These are phyloP conservation scores for Boletellus sp. DNA, from an alignment of 768 basidiomycete genomes.

Conservation along the genomic window DNA sequence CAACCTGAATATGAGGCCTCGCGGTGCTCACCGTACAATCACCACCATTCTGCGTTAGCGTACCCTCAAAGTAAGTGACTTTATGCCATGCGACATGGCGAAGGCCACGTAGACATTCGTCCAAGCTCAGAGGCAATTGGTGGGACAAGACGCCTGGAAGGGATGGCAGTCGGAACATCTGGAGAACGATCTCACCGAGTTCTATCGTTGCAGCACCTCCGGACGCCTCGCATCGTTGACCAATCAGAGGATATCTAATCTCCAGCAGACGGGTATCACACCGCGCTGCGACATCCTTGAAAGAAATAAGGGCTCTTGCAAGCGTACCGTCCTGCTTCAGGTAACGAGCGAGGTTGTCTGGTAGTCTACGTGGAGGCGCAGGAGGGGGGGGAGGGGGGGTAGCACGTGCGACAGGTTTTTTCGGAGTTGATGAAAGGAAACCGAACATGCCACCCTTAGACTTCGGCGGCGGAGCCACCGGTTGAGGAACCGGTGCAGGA, in stretches of 20 bases:
- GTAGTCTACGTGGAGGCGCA: conserved; percentile 42
- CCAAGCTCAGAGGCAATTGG: conserved; percentile 85
- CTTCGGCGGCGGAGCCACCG: conserved; percentile 47
- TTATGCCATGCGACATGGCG: conserved; percentile 93
- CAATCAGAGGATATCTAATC: conserved; percentile 76
- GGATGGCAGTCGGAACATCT: conserved; percentile 87
- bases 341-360: conserved; percentile 78
- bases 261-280: conserved; percentile 87
- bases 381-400: conserved; percentile 26
- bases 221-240: conserved; percentile 55
- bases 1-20: not conserved
- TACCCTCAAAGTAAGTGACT: conserved; percentile 89
- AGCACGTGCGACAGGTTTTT: conserved; percentile 57
- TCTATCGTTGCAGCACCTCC: conserved; percentile 62
- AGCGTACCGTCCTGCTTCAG: conserved; percentile 84
- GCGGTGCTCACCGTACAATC: conserved; percentile 73
- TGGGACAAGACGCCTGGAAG: conserved; percentile 76
- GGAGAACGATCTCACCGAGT: conserved; percentile 84
- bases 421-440: conserved; percentile 70
- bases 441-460: conserved; percentile 65
- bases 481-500: conserved; percentile 40
- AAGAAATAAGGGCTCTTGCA: conserved; percentile 82
- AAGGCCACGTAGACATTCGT: conserved; percentile 87
- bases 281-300: conserved; percentile 78
- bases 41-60: conserved; percentile 88